phyloP scores from a whole-genome alignment of 108 stramenopile genomes.

The Bacterosira constricta region DNA sequence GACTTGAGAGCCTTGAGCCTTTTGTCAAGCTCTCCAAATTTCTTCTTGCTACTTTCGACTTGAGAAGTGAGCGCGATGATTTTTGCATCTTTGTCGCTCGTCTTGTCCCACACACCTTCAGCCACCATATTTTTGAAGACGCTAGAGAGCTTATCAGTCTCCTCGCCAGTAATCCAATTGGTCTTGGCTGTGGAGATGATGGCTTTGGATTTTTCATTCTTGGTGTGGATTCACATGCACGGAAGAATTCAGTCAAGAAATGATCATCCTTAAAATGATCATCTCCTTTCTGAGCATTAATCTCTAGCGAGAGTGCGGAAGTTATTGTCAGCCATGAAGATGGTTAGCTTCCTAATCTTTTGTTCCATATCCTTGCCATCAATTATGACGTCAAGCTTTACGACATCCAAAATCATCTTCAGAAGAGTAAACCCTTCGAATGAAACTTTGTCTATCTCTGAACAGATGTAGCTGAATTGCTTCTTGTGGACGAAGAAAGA shows the following conservation, averaged over 20 bases:
- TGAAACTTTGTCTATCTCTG: background rate
- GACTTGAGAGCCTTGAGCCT: too few species aligned
- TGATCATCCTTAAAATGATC: background rate
- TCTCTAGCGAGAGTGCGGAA: background rate
- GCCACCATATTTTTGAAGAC: background rate
- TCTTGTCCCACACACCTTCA: background rate
- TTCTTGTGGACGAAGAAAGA: background rate
- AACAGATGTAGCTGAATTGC: background rate
- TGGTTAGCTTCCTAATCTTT: too few species aligned
- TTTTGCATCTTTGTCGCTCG: background rate
- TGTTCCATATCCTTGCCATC: too few species aligned
- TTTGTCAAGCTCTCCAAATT: too few species aligned
- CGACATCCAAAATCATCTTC: background rate
- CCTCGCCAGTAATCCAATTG: background rate
- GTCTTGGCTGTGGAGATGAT: background rate
- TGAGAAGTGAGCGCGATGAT: constrained; percentile 6
- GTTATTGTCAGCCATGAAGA: too few species aligned
- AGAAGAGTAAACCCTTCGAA: constrained; percentile 8
- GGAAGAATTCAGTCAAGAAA: constrained; percentile 18
- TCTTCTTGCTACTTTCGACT: background rate
- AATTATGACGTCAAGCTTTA: constrained; percentile 6
- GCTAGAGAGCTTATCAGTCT: background rate
- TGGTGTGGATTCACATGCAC: background rate
- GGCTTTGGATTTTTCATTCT: background rate
- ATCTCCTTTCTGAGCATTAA: background rate